Conservation (phyloP, 106 monocot genomes). For the Dendrobium nobile region DNA sequence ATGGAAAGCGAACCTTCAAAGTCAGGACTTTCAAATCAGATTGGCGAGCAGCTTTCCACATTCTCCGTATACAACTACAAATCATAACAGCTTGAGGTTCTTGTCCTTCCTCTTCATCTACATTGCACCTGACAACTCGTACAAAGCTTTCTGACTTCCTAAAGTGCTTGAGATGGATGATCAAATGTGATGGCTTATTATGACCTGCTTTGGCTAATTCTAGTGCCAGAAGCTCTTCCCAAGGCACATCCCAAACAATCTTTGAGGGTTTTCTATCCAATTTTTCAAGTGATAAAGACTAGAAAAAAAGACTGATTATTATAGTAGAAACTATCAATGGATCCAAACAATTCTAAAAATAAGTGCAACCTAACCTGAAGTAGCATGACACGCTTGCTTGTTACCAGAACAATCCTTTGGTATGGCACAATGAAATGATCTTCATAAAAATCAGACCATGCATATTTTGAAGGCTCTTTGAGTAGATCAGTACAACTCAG, state of each 20-base stretch:
- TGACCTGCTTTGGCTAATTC: conserved; percentile 90
- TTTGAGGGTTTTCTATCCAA: conserved; percentile 82
- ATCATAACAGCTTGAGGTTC: conserved; percentile 84
- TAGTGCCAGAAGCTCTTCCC: conserved; percentile 82
- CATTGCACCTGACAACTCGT: conserved; percentile 67
- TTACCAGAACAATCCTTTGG: conserved; percentile 79
- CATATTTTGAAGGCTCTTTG: conserved; percentile 97
- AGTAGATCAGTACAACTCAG: conserved; percentile 92
- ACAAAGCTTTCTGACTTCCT: conserved; percentile 67
- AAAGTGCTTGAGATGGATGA: conserved; percentile 91
- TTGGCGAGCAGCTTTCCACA: conserved; percentile 69
- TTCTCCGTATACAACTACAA: conserved; percentile 60
- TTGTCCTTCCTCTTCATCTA: conserved; percentile 46
- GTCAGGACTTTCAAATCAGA: conserved; percentile 44
- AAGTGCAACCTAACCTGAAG: conserved; percentile 51
- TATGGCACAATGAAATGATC: conserved; percentile 73
- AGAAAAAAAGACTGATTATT: not conserved
- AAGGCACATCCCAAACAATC: conserved; percentile 89
- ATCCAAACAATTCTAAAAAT: not conserved
- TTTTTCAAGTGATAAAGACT: conserved; percentile 67
- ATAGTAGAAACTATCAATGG: not conserved
- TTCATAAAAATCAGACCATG: conserved; percentile 98
- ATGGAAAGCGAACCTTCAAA: conserved; percentile 50
- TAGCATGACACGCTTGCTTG: conserved; percentile 86
- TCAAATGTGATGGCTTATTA: conserved; percentile 68